These are phyloP conservation scores for Fusarium stilboides DNA, from an alignment of 2,329 filamentous ascomycete species.

Conservation along the genomic window DNA sequence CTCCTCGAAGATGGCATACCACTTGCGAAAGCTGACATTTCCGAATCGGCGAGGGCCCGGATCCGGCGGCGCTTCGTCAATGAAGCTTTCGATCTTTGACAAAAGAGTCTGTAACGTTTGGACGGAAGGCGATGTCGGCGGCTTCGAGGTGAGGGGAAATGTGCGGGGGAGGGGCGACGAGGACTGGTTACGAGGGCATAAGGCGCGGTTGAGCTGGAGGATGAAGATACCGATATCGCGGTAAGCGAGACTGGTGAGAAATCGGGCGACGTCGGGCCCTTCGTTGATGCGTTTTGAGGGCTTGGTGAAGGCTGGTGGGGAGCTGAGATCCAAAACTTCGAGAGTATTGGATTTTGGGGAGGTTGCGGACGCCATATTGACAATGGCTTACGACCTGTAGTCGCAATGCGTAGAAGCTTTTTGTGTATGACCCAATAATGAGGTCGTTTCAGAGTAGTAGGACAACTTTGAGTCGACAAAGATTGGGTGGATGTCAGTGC, in stretches of 20 bases:
- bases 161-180: constrained; percentile 54
- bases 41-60: constrained; percentile 91
- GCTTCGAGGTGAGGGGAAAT: constrained; percentile 61
- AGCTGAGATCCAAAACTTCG: constrained; percentile 64
- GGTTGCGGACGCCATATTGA: constrained; percentile 44
- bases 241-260: constrained; percentile 87
- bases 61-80: constrained; percentile 86
- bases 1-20: constrained; percentile 79
- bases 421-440: background rate
- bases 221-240: constrained; percentile 89
- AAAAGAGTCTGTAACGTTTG: constrained; percentile 77
- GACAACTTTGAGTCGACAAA: background rate
- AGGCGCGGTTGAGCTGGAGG: constrained; percentile 88
- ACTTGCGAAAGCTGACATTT: constrained; percentile 90
- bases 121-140: constrained; percentile 67
- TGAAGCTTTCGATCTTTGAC: constrained; percentile 73
- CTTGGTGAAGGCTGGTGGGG: constrained; percentile 69
- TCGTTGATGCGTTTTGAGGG: constrained; percentile 90
- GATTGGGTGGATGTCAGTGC: constrained; percentile 6
- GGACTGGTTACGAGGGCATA: constrained; percentile 79
- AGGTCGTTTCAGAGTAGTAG: background rate
- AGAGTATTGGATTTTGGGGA: constrained; percentile 54
- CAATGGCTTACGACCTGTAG: background rate
- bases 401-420: too few species aligned
- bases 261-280: constrained; percentile 83